phyloP scores from a whole-genome alignment of 2,329 filamentous ascomycete species.

The Ophiostoma angusticollis region DNA sequence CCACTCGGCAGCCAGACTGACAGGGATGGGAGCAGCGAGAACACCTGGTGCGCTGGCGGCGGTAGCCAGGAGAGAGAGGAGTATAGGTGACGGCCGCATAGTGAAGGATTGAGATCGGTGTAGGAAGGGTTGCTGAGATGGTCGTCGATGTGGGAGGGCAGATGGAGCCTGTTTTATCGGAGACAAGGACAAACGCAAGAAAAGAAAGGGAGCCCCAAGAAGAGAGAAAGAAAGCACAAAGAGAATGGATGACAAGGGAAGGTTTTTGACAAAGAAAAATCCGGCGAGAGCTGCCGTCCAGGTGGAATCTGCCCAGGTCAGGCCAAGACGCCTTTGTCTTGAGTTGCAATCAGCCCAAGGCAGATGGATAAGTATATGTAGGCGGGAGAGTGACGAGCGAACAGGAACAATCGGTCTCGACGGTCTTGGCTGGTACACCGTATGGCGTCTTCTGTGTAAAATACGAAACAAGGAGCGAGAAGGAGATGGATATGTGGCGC shows the following conservation, averaged over 20 bases:
- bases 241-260: too few species aligned
- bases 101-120: background rate
- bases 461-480: too few species aligned
- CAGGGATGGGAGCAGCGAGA: slow-evolving; percentile 5
- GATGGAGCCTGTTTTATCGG: background rate
- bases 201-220: background rate
- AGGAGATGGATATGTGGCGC: too few species aligned
- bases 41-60: slow-evolving; percentile 2
- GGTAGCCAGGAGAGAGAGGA: slow-evolving; percentile 5
- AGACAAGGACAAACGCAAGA: background rate
- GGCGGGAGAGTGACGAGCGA: too few species aligned
- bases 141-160: background rate
- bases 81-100: slow-evolving; percentile 6
- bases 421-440: too few species aligned
- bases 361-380: too few species aligned
- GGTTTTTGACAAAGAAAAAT: background rate
- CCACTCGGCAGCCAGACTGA: background rate
- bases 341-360: too few species aligned
- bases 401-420: too few species aligned
- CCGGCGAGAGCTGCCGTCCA: background rate
- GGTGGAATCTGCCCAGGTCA: too few species aligned
- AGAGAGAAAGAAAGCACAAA: background rate
- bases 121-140: too few species aligned
- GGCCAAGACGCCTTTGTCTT: too few species aligned
- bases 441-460: too few species aligned